These are phyloP conservation scores for Citeromyces hawaiiensis DNA, from an alignment of 1,139 yeast species.

Conservation along the genomic window DNA sequence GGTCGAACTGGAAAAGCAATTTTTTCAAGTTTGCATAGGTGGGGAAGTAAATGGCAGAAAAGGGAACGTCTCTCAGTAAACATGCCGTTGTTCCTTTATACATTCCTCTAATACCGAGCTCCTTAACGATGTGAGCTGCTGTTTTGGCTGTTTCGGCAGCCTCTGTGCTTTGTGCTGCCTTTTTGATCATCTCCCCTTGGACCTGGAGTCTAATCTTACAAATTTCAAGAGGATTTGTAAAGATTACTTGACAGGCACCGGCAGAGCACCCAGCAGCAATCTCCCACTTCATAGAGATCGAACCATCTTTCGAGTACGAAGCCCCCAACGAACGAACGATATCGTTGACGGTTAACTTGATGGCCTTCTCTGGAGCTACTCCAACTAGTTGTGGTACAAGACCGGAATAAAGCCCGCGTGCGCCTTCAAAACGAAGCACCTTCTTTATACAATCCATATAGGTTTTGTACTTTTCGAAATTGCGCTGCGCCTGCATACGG, in stretches of 20 bases:
- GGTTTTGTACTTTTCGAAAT: conserved; percentile 57
- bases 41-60: conserved; percentile 95
- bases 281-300: conserved; percentile 60
- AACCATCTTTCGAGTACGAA: conserved; percentile 35
- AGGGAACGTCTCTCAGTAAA: conserved; percentile 88
- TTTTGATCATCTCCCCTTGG: conserved; percentile 55
- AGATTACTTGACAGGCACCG: conserved; percentile 93
- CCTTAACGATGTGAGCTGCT: conserved; percentile 65
- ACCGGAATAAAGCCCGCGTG: conserved; percentile 86
- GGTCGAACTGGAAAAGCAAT: conserved; percentile 75
- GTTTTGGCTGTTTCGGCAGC: conserved; percentile 21
- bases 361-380: conserved; percentile 97
- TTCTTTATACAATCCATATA: conserved; percentile 80
- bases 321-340: conserved; percentile 67
- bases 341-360: conserved; percentile 90
- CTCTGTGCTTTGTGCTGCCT: conserved; percentile 15
- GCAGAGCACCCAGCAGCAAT: conserved; percentile 85
- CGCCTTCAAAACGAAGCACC: conserved; percentile 66
- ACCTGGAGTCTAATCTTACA: conserved; percentile 92
- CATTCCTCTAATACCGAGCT: conserved; percentile 72
- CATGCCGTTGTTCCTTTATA: conserved; percentile 92
- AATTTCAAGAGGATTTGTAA: conserved; percentile 92
- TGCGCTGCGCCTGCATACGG: conserved; percentile 92
- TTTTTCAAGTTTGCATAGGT: conserved; percentile 88
- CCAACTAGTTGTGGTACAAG: conserved; percentile 91